Base-by-base conservation (phyloP, 495 filamentous ascomycete genomes). In the Lasiosphaeriaceae sp. region DNA sequence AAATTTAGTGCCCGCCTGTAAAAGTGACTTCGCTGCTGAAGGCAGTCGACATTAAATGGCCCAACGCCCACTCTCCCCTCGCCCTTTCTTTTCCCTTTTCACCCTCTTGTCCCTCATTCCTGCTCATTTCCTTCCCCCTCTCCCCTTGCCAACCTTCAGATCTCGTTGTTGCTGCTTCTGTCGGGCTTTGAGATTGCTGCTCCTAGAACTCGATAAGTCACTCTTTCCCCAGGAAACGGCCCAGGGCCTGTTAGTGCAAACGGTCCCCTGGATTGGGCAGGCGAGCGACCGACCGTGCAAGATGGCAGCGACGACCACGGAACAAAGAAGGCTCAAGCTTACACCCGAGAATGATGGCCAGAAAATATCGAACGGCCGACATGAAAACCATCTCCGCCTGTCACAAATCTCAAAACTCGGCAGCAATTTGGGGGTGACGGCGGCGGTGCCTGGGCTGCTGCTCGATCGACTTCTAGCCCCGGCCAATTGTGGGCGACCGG, bases 51-150 rank as follows among this genome's bases (percentile, higher is more conserved):
- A 66, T 70, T 64, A 72, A 70, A 74, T 69, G 64, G 63, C 66
- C 69, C 72, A 67, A 71, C 72, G 70, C 57, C 68, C 74, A 31
- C 75, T 65, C 73, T 67, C 69, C 60, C 68, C 69, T 58, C 62
- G 50, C 53, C 59, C 58, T 64, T 64, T 60, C 62, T 64, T 64
- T 55, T 68, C 26, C 58, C 58, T 68, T 70, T 60, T 70, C 55
- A 58, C 55, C 60, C 52, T 59, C 62, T 58, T 66, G 29, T 57
- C 61, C 57, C 45, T 51, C 47, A 54, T 57, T 56, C 56, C 58
- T 52, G 39, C 50, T 20, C 54, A 50, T 54, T 55, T 60, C 50
- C 52, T 54, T 55, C 41, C 53, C 46, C 17, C 54, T 56, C 54
- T 58, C 55, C 48, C 37, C 47, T 64, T 61, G 49, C 62, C 53